Base-by-base conservation (phyloP, 2,329 filamentous ascomycete genomes). In the Thyridium curvatum region DNA sequence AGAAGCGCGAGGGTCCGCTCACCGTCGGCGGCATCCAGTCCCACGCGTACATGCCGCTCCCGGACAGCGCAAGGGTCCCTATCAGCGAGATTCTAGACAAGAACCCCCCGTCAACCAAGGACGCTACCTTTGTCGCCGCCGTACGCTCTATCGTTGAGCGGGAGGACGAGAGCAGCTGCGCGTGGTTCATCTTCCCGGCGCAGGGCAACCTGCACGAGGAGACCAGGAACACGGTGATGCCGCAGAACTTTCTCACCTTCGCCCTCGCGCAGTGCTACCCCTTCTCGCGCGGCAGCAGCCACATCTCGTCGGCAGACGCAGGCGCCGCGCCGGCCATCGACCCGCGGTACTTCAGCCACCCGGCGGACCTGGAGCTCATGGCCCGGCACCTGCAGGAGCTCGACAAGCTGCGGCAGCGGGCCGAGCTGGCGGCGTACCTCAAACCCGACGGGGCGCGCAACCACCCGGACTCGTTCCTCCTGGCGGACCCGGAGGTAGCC, bases 241-340 rank as follows among this genome's bases (percentile, higher is more conserved):
- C 62, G 4, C 58, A 65, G 41, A 71, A 79, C 47, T 77, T 73
- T 52, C 64, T 78, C 37, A 72, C 74, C 12, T 62, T 74, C 42
- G 72, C 72, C 46, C 68, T 71, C 0, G 76, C 77, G 43, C 72
- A 79, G 18, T 74, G 74, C 39, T 80, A 82, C 40, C 79, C 79
- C 0, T 71, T 77, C 48, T 77, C 73, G 2, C 68, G 77, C 0
- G 79, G 79, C 5, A 64, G 65, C 30, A 70, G 79, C 40, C 80
- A 82, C 58, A 75, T 82, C 43, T 59, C 58, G 10, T 63, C 62
- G 4, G 40, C 61, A 2, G 61, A 70, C 32, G 53, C 65, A 4
- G 49, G 52, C 6, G 63, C 65, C 5, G 53, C 62, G 18, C 67
- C 71, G 8, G 9, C 3, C 0, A 60, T 67, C 6, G 70, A 81